Evolutionary conservation across 805 yeast species (phyloP).

Genomic region (Spathaspora hagerdaliae): DNA sequence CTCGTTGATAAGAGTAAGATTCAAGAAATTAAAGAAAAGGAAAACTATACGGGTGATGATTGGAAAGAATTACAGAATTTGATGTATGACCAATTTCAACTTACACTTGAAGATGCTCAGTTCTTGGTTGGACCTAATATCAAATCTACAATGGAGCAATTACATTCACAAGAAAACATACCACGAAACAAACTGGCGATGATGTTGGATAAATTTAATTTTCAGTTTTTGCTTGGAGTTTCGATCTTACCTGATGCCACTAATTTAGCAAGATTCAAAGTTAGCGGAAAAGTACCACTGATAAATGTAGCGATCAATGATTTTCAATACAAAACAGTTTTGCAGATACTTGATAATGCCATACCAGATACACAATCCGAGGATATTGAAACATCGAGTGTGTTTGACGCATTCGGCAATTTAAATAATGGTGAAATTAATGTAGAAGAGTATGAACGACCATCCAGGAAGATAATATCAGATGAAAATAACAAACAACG

Average conservation of each 20-base stretch:
- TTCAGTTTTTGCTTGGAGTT: slow-evolving; percentile 71
- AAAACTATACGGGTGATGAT: slow-evolving; percentile 57
- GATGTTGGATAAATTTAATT: slow-evolving; percentile 70
- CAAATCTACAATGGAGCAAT: slow-evolving; percentile 69
- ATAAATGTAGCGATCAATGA: slow-evolving; percentile 75
- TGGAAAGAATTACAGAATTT: slow-evolving; percentile 72
- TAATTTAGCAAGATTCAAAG: slow-evolving; percentile 64
- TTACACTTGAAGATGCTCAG: slow-evolving; percentile 81
- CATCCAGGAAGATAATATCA: neutral
- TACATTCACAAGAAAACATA: slow-evolving; percentile 41
- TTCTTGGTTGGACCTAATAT: slow-evolving; percentile 81
- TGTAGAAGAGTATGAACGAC: slow-evolving; percentile 1
- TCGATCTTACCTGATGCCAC: slow-evolving; percentile 82
- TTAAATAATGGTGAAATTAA: slow-evolving; percentile 2
- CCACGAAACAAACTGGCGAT: slow-evolving; percentile 43
- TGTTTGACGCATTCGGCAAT: slow-evolving; percentile 27
- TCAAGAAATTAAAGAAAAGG: slow-evolving; percentile 63
- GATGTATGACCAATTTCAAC: slow-evolving; percentile 85
- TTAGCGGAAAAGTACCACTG: slow-evolving; percentile 74
- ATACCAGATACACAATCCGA: slow-evolving; percentile 49
- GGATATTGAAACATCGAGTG: slow-evolving; percentile 30
- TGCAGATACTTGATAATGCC: slow-evolving; percentile 69
- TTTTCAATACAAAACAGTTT: slow-evolving; percentile 82
- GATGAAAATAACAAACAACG: slow-evolving; percentile 42
- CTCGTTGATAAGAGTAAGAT: slow-evolving; percentile 67